Conservation (phyloP, 305 asterid genomes). For the Plantago lanceolata region DNA sequence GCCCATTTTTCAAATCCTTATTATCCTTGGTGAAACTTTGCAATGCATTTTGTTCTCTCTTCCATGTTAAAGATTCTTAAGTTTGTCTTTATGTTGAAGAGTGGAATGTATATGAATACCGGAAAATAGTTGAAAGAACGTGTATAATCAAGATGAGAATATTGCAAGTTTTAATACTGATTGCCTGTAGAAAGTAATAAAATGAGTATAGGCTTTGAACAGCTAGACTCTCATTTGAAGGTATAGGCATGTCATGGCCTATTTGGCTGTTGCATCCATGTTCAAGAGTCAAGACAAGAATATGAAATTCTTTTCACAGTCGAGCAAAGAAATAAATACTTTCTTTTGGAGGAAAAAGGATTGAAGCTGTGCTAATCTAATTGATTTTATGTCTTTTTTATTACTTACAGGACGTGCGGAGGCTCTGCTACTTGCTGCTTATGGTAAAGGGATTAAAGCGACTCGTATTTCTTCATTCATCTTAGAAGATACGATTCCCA, state of each 20-base stretch:
- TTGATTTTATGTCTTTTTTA: conserved; percentile 7
- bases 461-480: conserved; percentile 23
- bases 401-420: conserved; percentile 75
- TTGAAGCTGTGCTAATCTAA: no score
- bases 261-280: neutral
- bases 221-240: neutral
- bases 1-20: conserved; percentile 6
- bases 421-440: conserved; percentile 89
- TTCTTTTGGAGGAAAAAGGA: neutral
- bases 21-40: neutral
- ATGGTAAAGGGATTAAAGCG: conserved; percentile 62
- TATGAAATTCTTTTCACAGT: conserved; percentile 9
- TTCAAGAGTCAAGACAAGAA: conserved; percentile 1
- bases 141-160: neutral
- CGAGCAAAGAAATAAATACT: neutral
- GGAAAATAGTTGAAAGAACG: neutral
- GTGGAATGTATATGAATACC: conserved; percentile 13
- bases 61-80: neutral
- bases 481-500: conserved; percentile 28
- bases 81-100: conserved; percentile 5
- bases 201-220: neutral
- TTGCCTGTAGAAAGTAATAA: conserved; percentile 1
- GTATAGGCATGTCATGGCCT: neutral
- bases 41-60: neutral
- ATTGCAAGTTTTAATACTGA: neutral